Evolutionary conservation across 129 eudicot genomes (phyloP).

Genomic region (Ambrosia trifida): DNA sequence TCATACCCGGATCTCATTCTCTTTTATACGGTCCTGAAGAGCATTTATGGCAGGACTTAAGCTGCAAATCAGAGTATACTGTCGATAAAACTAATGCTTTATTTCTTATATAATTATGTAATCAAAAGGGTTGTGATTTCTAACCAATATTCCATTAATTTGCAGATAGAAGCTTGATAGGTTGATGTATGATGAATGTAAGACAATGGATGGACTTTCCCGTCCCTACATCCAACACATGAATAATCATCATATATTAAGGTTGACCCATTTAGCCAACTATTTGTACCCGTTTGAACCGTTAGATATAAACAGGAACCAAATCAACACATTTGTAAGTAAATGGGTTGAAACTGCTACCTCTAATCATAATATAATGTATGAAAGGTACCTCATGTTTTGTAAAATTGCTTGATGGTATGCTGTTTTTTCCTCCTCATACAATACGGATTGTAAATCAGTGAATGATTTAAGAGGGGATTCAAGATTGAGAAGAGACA

Average conservation of each 20-base stretch:
- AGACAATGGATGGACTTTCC: slow-evolving; percentile 89
- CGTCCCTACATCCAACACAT: slow-evolving; percentile 56
- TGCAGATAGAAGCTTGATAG: slow-evolving; percentile 98
- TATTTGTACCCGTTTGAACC: not conserved
- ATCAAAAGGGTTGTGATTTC: slow-evolving; percentile 10
- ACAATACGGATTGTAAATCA: slow-evolving; percentile 71
- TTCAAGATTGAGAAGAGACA: slow-evolving; percentile 65
- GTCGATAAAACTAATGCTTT: not conserved
- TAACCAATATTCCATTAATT: slow-evolving; percentile 95
- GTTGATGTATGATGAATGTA: slow-evolving; percentile 94
- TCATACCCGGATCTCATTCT: slow-evolving; percentile 87
- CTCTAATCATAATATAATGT: not conserved
- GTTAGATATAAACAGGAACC: not conserved
- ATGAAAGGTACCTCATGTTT: slow-evolving; percentile 58
- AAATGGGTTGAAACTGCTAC: not conserved
- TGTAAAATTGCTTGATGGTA: slow-evolving; percentile 74
- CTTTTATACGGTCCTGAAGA: slow-evolving; percentile 83
- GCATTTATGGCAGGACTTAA: slow-evolving; percentile 80
- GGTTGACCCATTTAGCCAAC: slow-evolving; percentile 5
- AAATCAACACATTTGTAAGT: not conserved
- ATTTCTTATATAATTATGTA: not conserved
- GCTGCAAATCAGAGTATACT: slow-evolving; percentile 49
- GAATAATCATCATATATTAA: not conserved
- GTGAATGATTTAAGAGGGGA: slow-evolving; percentile 75
- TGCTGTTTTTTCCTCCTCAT: slow-evolving; percentile 84